Evolutionary conservation across 768 basidiomycete genomes (phyloP), one percentile per base, ranked within the genome.

Genomic region (Psilocybe cubensis): DNA sequence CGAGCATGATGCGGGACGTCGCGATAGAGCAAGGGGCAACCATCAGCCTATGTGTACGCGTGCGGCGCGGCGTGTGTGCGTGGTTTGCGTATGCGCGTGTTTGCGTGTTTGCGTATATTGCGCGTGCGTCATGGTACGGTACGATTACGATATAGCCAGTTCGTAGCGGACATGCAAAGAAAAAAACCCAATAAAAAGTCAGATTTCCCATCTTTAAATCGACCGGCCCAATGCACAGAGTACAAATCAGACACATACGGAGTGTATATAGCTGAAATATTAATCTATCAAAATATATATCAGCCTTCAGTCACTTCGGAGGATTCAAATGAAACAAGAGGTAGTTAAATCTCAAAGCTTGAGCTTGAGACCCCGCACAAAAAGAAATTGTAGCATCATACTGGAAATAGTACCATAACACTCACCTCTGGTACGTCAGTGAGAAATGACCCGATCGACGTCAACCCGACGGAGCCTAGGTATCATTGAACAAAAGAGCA

Each of bases 191-290:
- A n/a, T n/a, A n/a, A n/a, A n/a, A n/a, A n/a, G n/a, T n/a, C n/a
- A n/a, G n/a, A n/a, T n/a, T n/a, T n/a, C n/a, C n/a, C n/a, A n/a
- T n/a, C n/a, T n/a, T n/a, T n/a, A n/a, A n/a, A n/a, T 10, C 18
- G 31, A 23, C 27, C 17, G 43, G 23, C 23, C 3, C 24, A 23
- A 47, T 18, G 20, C 17, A 33, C 35, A 33, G 35, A 17, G 6
- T 24, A 12, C n/a, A n/a, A 48, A 11, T 7, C 3, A n/a, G 21
- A 21, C 24, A 43, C 65, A 43, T 59, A 76, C 76, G 68, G 71
- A 25, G 74, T 71, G 53, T 68, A 76, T 33, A 72, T 73, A 1
- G 75, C 70, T 14, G 74, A 72, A 5, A 75, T 64, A 52, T 77
- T 77, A 41, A 77, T 61, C 76, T 76, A n/a, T 25, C 12, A 14